Percentiles rank a stretch among this genome's conserved stretches.
Evolutionary conservation across 352 stramenopile genomes (phyloP).

Genomic region (Phytopythium cucurbitacearum): DNA sequence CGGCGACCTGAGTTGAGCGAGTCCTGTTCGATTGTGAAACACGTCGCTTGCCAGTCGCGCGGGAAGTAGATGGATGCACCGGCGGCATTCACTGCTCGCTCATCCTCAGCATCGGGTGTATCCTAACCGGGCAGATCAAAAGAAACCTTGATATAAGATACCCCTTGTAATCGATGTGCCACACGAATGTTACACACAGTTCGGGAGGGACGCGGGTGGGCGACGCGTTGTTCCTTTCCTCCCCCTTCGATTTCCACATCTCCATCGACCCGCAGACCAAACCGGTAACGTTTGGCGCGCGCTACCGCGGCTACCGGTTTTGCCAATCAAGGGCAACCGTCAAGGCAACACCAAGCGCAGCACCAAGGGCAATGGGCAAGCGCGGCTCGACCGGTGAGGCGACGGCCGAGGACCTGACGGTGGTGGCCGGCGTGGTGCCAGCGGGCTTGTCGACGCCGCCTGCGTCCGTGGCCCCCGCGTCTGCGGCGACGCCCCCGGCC

Average conservation of each 20-base stretch:
- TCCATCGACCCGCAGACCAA: not conserved
- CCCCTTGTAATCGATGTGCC: too few relatives aligned
- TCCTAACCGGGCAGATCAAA: slow-evolving; percentile 3
- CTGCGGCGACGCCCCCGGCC: slow-evolving; percentile 18
- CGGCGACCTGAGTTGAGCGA: not conserved
- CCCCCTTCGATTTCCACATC: not conserved
- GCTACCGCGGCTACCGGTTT: slow-evolving; percentile 28
- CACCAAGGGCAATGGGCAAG: slow-evolving; percentile 4
- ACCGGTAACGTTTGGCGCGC: slow-evolving; percentile 1
- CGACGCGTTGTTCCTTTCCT: slow-evolving; percentile 1
- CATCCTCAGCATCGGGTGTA: slow-evolving; percentile 8
- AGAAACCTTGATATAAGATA: too few relatives aligned
- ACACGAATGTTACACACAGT: too few relatives aligned
- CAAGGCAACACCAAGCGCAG: not conserved
- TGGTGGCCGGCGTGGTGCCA: not conserved
- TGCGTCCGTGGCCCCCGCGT: slow-evolving; percentile 3
- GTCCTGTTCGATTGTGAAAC: not conserved
- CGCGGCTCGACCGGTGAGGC: not conserved
- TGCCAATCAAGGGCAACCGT: slow-evolving; percentile 21
- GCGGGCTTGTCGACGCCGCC: slow-evolving; percentile 3
- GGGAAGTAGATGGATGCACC: not conserved
- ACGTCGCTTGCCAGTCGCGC: not conserved
- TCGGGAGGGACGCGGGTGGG: slow-evolving; percentile 4
- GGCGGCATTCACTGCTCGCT: not conserved
- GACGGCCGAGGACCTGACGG: not conserved